A percentile compares a stretch with the other conserved stretches of the same genome.
Evolutionary conservation across 768 basidiomycete species (phyloP).

Genomic region (Russula virescens): DNA sequence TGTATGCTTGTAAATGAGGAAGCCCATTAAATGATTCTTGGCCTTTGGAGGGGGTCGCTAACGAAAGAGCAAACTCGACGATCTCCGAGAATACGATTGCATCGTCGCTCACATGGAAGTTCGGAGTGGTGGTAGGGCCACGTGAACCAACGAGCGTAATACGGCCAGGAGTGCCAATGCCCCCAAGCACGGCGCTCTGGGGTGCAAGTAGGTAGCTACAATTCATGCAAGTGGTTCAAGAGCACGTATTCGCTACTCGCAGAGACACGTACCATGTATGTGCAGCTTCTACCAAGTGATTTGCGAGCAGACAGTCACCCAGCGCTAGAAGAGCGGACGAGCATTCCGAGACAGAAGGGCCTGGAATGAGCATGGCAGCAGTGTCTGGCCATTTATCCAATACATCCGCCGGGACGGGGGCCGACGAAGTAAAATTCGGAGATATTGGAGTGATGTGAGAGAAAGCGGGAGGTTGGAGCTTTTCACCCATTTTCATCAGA

Average conservation of each 20-base stretch:
- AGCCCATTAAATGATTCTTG: constrained; percentile 82
- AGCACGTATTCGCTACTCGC: not conserved
- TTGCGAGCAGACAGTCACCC: constrained; percentile 71
- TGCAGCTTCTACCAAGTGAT: constrained; percentile 76
- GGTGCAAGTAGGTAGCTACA: constrained; percentile 81
- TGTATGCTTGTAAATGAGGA: constrained; percentile 83
- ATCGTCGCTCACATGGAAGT: constrained; percentile 62
- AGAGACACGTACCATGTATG: constrained; percentile 73
- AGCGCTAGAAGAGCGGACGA: constrained; percentile 74
- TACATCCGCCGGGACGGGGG: constrained; percentile 54
- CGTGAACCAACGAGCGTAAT: constrained; percentile 69
- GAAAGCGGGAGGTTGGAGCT: constrained; percentile 7
- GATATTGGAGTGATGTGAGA: constrained; percentile 48
- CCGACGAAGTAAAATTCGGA: constrained; percentile 50
- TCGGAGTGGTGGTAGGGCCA: constrained; percentile 45
- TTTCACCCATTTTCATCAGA: constrained; percentile 16
- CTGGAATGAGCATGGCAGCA: constrained; percentile 74
- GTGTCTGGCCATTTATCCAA: constrained; percentile 82
- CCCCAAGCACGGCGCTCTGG: constrained; percentile 69
- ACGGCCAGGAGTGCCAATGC: constrained; percentile 60
- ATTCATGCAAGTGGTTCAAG: not conserved
- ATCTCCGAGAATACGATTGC: constrained; percentile 84
- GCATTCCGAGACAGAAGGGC: constrained; percentile 58
- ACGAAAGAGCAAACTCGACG: constrained; percentile 81
- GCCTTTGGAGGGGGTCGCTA: constrained; percentile 68